Conservation (phyloP, 176 grass and related monocot genomes). For the Raddia guianensis region DNA sequence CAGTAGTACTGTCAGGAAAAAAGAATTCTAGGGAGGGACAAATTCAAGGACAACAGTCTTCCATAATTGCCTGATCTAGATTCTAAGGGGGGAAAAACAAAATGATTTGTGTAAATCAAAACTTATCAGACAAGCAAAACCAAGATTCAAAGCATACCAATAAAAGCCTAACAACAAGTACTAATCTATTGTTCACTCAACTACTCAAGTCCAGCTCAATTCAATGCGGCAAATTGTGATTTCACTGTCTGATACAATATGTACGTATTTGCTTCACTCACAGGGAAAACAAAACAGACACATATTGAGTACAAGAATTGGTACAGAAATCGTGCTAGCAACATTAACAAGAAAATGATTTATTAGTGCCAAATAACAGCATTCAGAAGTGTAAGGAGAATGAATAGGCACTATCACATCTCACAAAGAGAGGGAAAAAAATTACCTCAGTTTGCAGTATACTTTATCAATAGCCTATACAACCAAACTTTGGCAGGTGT, state of each 20-base stretch:
- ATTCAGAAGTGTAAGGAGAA: not conserved
- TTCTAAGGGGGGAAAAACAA: constrained; percentile 7
- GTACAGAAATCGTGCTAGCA: not conserved
- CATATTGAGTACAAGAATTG: not conserved
- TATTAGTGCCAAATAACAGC: not conserved
- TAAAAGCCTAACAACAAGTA: constrained; percentile 20
- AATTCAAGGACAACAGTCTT: constrained; percentile 16
- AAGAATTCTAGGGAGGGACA: not conserved
- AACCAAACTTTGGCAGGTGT: constrained; percentile 3
- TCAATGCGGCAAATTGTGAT: constrained; percentile 2
- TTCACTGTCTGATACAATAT: not conserved
- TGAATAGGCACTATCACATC: not conserved
- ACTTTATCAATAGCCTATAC: not conserved
- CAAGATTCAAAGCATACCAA: constrained; percentile 20
- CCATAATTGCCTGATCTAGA: constrained; percentile 19
- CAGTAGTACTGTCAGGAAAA: constrained; percentile 11
- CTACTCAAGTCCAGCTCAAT: constrained; percentile 9
- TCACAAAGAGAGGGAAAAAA: not conserved
- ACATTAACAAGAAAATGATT: constrained; percentile 25
- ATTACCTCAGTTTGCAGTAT: not conserved
- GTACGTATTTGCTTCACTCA: not conserved
- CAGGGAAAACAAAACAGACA: not conserved
- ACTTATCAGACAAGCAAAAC: constrained; percentile 44
- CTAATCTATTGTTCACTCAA: constrained; percentile 4
- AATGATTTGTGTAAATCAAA: constrained; percentile 12